Base-by-base conservation (phyloP, 106 monocot species). In the Apostasia ramifera region DNA sequence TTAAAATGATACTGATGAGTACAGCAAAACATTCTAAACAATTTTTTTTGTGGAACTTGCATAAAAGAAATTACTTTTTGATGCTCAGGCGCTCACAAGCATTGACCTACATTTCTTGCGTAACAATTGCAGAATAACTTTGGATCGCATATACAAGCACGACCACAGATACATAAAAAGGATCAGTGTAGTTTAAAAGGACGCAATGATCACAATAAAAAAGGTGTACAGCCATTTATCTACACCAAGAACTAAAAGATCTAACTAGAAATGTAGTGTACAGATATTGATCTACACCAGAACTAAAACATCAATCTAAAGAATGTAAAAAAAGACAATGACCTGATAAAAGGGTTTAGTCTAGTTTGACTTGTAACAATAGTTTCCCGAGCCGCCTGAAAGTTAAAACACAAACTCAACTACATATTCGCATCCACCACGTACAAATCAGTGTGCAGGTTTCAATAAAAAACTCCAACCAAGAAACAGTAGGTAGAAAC, bases 281-380 rank as follows among this genome's bases (percentile, higher is more conserved):
- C 1, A 44, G 14, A 11, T 1, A 51, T 40, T 61, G 4, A 42
- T 11, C 42, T 8, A 61, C 15, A 6, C 3, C 11, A 51, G 40
- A 12, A 61, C 40, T 10, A 52, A 51, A 50, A 43, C 6, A 39
- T 39, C 41, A 1, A 7, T 4, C 12, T 26, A 12, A 69, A 63
- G 11, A 4, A 70, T 10, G 10, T 42, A 66, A 44, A 38, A 5
- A 15, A 15, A n/a, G 13, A 40, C 10, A 51, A 43, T 48, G 44
- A 77, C 77, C 73, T 77, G 13, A 50, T 4, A 59, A 47, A 69
- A 51, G 68, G 57, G 43, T 62, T 26, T 49, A 74, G 62, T 12
- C 9, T 53, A 49, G 68, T 68, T 11, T 69, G 63, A 46, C 74
- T 74, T 40, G 63, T 53, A 73, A 55, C 82, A 66, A 70, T 78